These are phyloP conservation scores for Cyclotella baltica DNA, from an alignment of 108 stramenopile genomes.

Conservation along the genomic window DNA sequence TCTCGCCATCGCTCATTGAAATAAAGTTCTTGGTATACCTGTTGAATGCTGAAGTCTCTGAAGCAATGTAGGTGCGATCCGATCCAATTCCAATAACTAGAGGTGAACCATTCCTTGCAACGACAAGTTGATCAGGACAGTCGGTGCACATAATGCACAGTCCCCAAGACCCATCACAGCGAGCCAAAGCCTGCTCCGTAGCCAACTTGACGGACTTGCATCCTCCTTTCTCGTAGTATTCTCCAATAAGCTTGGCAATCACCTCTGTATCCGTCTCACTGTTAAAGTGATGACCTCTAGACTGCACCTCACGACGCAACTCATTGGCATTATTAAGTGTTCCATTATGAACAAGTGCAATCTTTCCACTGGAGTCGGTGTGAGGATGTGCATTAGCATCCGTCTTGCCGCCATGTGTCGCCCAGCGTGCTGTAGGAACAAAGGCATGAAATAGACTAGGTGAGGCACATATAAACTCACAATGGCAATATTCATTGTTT, in stretches of 20 bases:
- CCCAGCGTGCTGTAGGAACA: too few relatives aligned
- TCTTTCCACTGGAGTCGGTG: conserved; percentile 89
- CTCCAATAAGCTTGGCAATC: conserved; percentile 96
- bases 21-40: conserved; percentile 98
- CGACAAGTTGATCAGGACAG: conserved; percentile 81
- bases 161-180: conserved; percentile 91
- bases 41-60: conserved; percentile 98
- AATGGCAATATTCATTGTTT: too few relatives aligned
- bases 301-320: conserved; percentile 85
- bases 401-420: conserved; percentile 99
- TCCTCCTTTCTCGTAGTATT: conserved; percentile 84
- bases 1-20: conserved; percentile 99
- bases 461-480: too few relatives aligned
- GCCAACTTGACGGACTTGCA: conserved; percentile 70
- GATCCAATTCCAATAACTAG: conserved; percentile 95
- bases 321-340: conserved; percentile 97
- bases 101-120: conserved; percentile 95
- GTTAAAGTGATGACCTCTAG: conserved; percentile 84
- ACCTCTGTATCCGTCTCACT: conserved; percentile 99
- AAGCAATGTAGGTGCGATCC: conserved; percentile 96
- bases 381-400: conserved; percentile 99
- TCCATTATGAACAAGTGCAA: conserved; percentile 99
- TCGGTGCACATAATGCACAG: conserved; percentile 73
- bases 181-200: conserved; percentile 81
- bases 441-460: too few relatives aligned